Percentiles rank a stretch among this genome's conserved stretches.
phyloP scores from a whole-genome alignment of 257 asterid species.

The Scutellaria minor region DNA sequence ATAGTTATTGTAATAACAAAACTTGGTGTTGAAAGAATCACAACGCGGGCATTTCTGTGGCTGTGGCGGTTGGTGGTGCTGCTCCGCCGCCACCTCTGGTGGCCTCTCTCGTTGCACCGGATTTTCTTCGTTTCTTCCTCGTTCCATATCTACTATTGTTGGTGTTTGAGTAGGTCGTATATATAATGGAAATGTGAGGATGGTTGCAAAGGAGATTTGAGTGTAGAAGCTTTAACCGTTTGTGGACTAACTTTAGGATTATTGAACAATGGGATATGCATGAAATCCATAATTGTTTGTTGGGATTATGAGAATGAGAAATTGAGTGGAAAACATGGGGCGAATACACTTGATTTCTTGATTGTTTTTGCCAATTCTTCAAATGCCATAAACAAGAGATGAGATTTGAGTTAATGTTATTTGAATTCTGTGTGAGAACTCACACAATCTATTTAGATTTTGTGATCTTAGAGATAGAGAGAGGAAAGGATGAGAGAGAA shows the following conservation, averaged over 20 bases:
- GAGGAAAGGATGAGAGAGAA: background rate
- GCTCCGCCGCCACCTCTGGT: conserved; percentile 21
- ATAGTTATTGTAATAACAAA: conserved; percentile 60
- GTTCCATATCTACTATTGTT: conserved; percentile 38
- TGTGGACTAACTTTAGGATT: conserved; percentile 23
- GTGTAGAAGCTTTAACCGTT: conserved; percentile 36
- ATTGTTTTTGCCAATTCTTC: background rate
- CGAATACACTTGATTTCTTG: background rate
- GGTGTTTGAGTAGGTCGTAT: background rate
- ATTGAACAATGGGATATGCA: conserved; percentile 43
- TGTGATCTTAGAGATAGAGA: background rate
- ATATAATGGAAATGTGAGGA: background rate
- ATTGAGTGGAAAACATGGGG: conserved; percentile 16
- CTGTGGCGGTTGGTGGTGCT: conserved; percentile 32
- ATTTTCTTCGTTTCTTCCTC: conserved; percentile 12
- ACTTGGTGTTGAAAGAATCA: conserved; percentile 52
- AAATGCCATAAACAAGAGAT: background rate
- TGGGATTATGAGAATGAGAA: conserved; percentile 44
- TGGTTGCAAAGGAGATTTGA: conserved; percentile 12
- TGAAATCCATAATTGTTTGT: conserved; percentile 42
- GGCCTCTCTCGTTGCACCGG: background rate
- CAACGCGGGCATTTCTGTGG: conserved; percentile 55
- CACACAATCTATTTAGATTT: conserved; percentile 1
- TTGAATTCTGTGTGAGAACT: background rate
- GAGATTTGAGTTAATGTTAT: background rate